Evolutionary conservation across 805 yeast species (phyloP), one percentile per base, ranked within the genome.

Genomic region (Ogataea neopini): DNA sequence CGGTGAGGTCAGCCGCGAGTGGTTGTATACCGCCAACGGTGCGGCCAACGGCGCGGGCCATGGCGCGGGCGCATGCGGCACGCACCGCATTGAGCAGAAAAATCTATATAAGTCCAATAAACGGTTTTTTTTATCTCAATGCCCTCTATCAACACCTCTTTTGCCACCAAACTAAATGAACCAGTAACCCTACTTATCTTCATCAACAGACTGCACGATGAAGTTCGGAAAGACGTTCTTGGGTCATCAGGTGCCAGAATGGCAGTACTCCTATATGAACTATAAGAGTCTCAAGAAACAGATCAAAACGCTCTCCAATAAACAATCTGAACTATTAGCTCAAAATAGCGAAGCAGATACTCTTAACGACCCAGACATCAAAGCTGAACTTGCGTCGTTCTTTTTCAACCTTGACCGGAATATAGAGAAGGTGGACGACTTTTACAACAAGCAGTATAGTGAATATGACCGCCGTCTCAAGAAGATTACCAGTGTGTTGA

Each of bases 221-320:
- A 86, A 86, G 74, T 88, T 87, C 64, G 95, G 92, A 22, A 88
- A 87, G 66, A 85, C 88, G 23, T 74, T 88, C 55, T 70, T 81
- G 26, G 74, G 86, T 40, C 96, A 92, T 68, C 96, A 90, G 72
- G 89, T 91, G 48, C 97, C 97, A 3, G 96, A 90, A 68, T 92
- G 98, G 98, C 75, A 81, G 42, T 78, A 80, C 48, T 77, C 77
- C 59, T 92, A 92, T 61, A 79, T 92, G 75, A 86, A 88, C 69
- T 92, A 92, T 69, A 92, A 90, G 65, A 80, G 77, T 41, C 74
- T 92, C 56, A 92, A 92, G 71, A 83, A 86, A 60, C 79, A 81
- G 58, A 87, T 92, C 68, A 88, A 88, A 64, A 76, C 74, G 35
- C 78, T 88, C 19, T 77, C 74, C 26, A 54, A 53, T 3, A 71